These are phyloP conservation scores for Phytophthora tentaculata DNA, from an alignment of 352 stramenopile species.

Conservation along the genomic window DNA sequence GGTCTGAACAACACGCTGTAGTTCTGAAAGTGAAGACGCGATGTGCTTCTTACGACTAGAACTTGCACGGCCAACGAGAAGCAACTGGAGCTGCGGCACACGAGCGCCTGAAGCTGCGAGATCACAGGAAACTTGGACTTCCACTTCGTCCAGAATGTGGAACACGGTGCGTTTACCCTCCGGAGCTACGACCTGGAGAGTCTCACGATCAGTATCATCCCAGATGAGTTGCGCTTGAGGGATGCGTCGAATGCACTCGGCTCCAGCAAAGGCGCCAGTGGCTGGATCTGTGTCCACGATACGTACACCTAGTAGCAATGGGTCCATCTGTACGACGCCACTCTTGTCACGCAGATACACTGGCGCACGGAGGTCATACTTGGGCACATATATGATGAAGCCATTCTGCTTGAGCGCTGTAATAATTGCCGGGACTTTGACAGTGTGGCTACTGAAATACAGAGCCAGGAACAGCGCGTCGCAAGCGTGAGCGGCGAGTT, in stretches of 20 bases:
- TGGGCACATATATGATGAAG: slow-evolving; percentile 93
- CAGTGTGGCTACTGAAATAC: slow-evolving; percentile 91
- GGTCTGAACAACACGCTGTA: slow-evolving; percentile 75
- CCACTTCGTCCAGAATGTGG: slow-evolving; percentile 73
- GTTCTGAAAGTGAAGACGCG: slow-evolving; percentile 54
- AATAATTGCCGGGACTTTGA: slow-evolving; percentile 88
- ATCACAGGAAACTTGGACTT: slow-evolving; percentile 85
- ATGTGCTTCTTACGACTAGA: slow-evolving; percentile 37
- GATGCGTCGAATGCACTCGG: slow-evolving; percentile 69
- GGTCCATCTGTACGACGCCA: slow-evolving; percentile 86
- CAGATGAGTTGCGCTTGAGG: slow-evolving; percentile 54
- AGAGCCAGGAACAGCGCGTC: slow-evolving; percentile 93
- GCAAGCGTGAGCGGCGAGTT: slow-evolving; percentile 88
- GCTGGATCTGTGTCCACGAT: slow-evolving; percentile 66
- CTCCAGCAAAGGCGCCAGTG: slow-evolving; percentile 64
- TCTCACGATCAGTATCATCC: slow-evolving; percentile 36
- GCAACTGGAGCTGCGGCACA: slow-evolving; percentile 75
- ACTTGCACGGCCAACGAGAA: slow-evolving; percentile 68
- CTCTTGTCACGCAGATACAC: slow-evolving; percentile 92
- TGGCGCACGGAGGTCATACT: slow-evolving; percentile 91
- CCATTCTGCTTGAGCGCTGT: slow-evolving; percentile 92
- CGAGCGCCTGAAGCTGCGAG: slow-evolving; percentile 69
- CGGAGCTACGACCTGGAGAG: slow-evolving; percentile 34
- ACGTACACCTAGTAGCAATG: slow-evolving; percentile 70
- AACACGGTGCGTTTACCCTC: slow-evolving; percentile 41